Evolutionary conservation across 495 filamentous ascomycete genomes (phyloP).

Genomic region (Friedmanniomyces simplex): DNA sequence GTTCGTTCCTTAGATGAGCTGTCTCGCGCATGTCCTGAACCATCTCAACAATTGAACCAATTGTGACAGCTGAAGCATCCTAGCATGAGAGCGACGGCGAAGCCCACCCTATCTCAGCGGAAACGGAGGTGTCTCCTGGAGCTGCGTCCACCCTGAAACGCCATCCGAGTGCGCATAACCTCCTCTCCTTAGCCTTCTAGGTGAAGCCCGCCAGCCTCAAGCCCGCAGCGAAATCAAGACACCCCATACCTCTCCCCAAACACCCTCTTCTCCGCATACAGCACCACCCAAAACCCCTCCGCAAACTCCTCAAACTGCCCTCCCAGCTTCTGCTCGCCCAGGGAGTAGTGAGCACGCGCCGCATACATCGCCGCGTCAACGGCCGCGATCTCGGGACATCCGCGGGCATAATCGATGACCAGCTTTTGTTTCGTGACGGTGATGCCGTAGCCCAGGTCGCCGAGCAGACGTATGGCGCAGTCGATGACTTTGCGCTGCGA

Average conservation of each 20-base stretch:
- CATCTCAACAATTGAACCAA: no score
- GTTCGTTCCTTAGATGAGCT: no score
- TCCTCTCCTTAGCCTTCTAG: no score
- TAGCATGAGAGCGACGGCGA: no score
- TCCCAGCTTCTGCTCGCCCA: not conserved
- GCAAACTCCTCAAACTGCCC: not conserved
- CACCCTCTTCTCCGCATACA: not conserved
- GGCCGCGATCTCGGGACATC: not conserved
- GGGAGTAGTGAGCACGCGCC: not conserved
- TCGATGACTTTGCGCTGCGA: not conserved
- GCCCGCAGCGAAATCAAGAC: slow-evolving; percentile 8
- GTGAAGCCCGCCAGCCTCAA: slow-evolving; percentile 22
- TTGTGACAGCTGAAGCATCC: no score
- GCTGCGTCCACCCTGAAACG: no score
- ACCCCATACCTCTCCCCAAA: not conserved
- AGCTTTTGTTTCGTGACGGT: not conserved
- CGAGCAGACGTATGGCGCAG: not conserved
- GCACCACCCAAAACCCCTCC: not conserved
- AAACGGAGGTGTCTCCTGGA: no score
- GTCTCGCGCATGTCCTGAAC: no score
- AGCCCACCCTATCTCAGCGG: no score
- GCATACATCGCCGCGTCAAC: not conserved
- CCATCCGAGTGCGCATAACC: no score
- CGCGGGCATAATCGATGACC: not conserved
- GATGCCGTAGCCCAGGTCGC: not conserved